Evolutionary conservation across 1,139 yeast genomes (phyloP).

Genomic region (Yamadazyma buinensis): DNA sequence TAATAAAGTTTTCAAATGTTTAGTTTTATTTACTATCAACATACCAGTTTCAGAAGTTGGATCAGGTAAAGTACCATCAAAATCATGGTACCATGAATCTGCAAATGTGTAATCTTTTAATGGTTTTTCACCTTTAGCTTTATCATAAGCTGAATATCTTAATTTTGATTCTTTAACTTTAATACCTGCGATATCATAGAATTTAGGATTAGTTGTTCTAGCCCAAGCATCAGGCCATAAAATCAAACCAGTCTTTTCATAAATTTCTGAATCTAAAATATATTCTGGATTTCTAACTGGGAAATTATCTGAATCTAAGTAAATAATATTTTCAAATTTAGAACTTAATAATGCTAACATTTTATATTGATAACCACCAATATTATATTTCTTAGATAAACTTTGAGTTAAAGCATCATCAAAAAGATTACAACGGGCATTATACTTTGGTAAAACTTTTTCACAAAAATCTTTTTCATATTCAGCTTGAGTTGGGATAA

Average conservation of each 20-base stretch:
- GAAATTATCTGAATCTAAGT: slow-evolving; percentile 67
- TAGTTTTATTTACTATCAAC: slow-evolving; percentile 51
- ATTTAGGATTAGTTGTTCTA: slow-evolving; percentile 46
- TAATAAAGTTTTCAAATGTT: slow-evolving; percentile 48
- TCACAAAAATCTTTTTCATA: slow-evolving; percentile 54
- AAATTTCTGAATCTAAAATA: slow-evolving; percentile 40
- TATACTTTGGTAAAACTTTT: slow-evolving; percentile 42
- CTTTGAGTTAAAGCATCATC: slow-evolving; percentile 25
- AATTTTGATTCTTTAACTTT: slow-evolving; percentile 37
- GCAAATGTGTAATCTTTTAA: slow-evolving; percentile 28
- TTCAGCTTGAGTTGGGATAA: slow-evolving; percentile 50
- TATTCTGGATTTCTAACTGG: slow-evolving; percentile 54
- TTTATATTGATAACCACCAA: slow-evolving; percentile 62
- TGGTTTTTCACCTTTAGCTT: slow-evolving; percentile 26
- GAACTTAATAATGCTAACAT: slow-evolving; percentile 59
- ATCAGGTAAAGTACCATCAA: slow-evolving; percentile 56
- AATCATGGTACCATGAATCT: slow-evolving; percentile 47
- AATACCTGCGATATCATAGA: slow-evolving; percentile 39
- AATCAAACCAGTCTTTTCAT: slow-evolving; percentile 37
- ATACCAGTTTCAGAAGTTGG: slow-evolving; percentile 66
- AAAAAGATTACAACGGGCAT: slow-evolving; percentile 54
- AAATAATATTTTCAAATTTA: slow-evolving; percentile 53
- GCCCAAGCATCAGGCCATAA: slow-evolving; percentile 56
- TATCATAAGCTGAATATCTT: slow-evolving; percentile 32
- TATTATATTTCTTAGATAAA: slow-evolving; percentile 26